Base-by-base conservation (phyloP, 805 yeast genomes). In the Wickerhamomyces mucosus region DNA sequence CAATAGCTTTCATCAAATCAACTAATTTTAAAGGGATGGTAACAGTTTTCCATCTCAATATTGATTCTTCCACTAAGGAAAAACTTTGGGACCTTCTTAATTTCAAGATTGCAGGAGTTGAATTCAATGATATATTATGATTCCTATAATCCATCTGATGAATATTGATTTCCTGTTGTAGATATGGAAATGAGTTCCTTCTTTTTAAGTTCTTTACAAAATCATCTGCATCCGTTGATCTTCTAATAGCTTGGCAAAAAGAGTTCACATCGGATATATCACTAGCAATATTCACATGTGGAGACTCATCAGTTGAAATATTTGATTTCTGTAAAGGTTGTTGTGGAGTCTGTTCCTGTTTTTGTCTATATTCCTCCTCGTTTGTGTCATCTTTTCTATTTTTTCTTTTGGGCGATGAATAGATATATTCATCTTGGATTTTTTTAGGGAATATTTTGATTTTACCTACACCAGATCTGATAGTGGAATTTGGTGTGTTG, bases 161-260 rank as follows among this genome's bases (percentile, higher is more conserved):
- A 1, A 45, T 30, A 31, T 53, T 60, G 10, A 62, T 21, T 18
- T 64, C 71, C 3, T 42, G 30, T 12, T 43, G 33, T 8, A 58
- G 37, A 6, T 50, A 49, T 1, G 71, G 71, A 27, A 56, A 51
- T n/a, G 70, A 60, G 14, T 50, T 46, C 29, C 71, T 48, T 43
- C 71, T 31, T 14, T 26, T 23, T 16, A 37, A 17, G 8, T 28
- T 36, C 12, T 14, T 32, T 16, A 31, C 34, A 27, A 40, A 42
- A 5, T 32, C 26, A 14, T 40, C 38, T 31, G 36, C 43, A 19
- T 38, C 42, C 4, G 34, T 28, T n/a, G n/a, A n/a, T n/a, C n/a
- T n/a, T n/a, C n/a, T n/a, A n/a, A n/a, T n/a, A n/a, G n/a, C n/a
- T n/a, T n/a, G n/a, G n/a, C n/a, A n/a, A n/a, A n/a, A n/a, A n/a